phyloP scores from a whole-genome alignment of 371 early-diverging fungal species.

The Mortierella sp. region DNA sequence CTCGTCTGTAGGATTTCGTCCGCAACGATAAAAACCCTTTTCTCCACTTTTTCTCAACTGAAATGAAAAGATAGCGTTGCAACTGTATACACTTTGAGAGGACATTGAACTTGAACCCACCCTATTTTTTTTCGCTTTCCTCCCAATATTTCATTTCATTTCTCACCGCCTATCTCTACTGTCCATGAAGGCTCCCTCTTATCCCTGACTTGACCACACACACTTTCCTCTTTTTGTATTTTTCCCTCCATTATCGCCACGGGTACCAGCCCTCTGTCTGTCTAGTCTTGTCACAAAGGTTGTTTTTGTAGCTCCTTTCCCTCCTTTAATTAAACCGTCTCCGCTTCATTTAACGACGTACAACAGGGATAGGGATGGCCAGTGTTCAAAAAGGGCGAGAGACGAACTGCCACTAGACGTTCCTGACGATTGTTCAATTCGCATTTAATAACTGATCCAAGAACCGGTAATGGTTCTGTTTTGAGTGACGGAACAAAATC shows the following conservation, averaged over 20 bases:
- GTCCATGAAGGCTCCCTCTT: constrained; percentile 2
- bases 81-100: constrained; percentile 10
- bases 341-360: background rate
- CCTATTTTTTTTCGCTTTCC: background rate
- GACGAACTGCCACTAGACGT: too few relatives aligned
- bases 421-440: too few relatives aligned
- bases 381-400: too few relatives aligned
- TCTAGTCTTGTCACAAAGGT: background rate
- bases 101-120: constrained; percentile 2
- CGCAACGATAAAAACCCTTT: background rate
- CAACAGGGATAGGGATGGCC: too few relatives aligned
- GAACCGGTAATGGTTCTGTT: background rate
- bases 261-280: background rate
- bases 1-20: background rate
- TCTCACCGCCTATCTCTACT: background rate
- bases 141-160: constrained; percentile 9
- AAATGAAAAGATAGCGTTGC: background rate
- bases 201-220: background rate
- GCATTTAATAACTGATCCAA: too few relatives aligned
- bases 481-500: background rate
- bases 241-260: constrained; percentile 1
- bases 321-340: background rate
- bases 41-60: background rate
- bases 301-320: background rate
- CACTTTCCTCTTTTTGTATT: background rate